A percentile compares a stretch with the other conserved stretches of the same genome.
These are phyloP conservation scores for Aspergillus saccharolyticus DNA, from an alignment of 495 filamentous ascomycete species.

Conservation along the genomic window DNA sequence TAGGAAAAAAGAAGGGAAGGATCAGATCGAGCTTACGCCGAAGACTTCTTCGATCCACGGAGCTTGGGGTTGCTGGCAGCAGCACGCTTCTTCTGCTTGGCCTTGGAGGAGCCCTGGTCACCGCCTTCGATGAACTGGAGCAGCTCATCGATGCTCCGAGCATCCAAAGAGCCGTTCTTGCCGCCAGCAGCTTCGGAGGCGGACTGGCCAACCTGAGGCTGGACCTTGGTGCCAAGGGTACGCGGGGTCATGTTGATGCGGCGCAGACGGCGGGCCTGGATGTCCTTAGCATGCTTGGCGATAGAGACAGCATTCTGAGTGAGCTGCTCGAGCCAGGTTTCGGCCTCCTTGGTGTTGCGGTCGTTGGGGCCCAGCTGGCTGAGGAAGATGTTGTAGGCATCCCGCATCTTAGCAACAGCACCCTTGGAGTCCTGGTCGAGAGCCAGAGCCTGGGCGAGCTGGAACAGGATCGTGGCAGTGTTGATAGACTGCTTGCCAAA, in stretches of 20 bases:
- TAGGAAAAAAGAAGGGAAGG: conserved; percentile 4
- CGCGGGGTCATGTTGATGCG: conserved; percentile 54
- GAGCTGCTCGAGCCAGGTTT: conserved; percentile 93
- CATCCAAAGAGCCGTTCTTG: conserved; percentile 51
- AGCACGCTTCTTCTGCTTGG: conserved; percentile 61
- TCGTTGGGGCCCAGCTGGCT: conserved; percentile 76
- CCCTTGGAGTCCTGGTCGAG: conserved; percentile 87
- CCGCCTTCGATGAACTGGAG: conserved; percentile 81
- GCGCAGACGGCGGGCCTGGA: conserved; percentile 64
- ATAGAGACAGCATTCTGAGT: conserved; percentile 91
- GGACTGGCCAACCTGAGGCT: conserved; percentile 52
- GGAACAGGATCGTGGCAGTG: conserved; percentile 94
- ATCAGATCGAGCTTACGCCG: conserved; percentile 24
- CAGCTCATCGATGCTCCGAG: conserved; percentile 77
- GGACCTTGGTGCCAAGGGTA: conserved; percentile 46
- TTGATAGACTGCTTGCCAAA: conserved; percentile 85
- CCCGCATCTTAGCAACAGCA: conserved; percentile 86
- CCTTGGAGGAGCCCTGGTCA: conserved; percentile 50
- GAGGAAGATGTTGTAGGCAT: conserved; percentile 93
- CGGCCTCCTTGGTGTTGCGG: conserved; percentile 91
- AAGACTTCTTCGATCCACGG: conserved; percentile 44
- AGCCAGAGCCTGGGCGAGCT: conserved; percentile 90
- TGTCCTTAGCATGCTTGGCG: conserved; percentile 85
- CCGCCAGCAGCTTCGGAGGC: conserved; percentile 40
- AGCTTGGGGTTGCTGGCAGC: conserved; percentile 68